Evolutionary conservation across 306 rosid genomes (phyloP).

Genomic region (barrel medic (Medicago truncatula)): DNA sequence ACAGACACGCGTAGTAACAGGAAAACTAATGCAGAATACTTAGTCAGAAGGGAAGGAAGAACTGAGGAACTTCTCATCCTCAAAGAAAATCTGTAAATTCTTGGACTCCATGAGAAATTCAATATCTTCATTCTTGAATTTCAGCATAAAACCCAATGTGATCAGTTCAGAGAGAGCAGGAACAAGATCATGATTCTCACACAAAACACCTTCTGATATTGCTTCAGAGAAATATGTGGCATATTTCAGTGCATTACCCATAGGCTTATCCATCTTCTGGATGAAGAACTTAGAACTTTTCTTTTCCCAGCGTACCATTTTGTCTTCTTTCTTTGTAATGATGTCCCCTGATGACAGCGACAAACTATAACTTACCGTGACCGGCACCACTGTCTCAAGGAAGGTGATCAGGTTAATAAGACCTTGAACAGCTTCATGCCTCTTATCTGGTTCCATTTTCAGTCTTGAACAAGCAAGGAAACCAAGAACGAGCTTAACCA

Average conservation of each 20-base stretch:
- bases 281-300: slow-evolving; percentile 46
- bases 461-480: slow-evolving; percentile 63
- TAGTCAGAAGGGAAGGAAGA: slow-evolving; percentile 47
- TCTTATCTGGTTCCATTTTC: slow-evolving; percentile 57
- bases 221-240: slow-evolving; percentile 66
- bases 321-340: slow-evolving; percentile 42
- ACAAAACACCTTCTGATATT: slow-evolving; percentile 59
- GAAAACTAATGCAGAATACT: slow-evolving; percentile 2
- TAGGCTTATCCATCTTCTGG: slow-evolving; percentile 47
- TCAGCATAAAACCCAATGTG: slow-evolving; percentile 42
- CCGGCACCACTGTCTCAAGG: slow-evolving; percentile 49
- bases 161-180: neutral
- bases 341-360: slow-evolving; percentile 46
- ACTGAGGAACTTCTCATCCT: slow-evolving; percentile 66
- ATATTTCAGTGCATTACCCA: slow-evolving; percentile 52
- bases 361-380: slow-evolving; percentile 53
- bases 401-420: slow-evolving; percentile 55
- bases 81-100: slow-evolving; percentile 63
- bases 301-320: slow-evolving; percentile 56
- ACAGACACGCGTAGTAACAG: neutral
- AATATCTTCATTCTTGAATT: slow-evolving; percentile 60
- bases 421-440: slow-evolving; percentile 60
- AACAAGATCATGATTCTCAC: slow-evolving; percentile 53
- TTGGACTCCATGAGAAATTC: slow-evolving; percentile 67
- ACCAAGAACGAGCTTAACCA: slow-evolving; percentile 68